Percentiles rank a stretch among this genome's conserved stretches.
These are phyloP conservation scores for Tausonia pullulans DNA, from an alignment of 1,284 basidiomycete genomes.

Conservation along the genomic window DNA sequence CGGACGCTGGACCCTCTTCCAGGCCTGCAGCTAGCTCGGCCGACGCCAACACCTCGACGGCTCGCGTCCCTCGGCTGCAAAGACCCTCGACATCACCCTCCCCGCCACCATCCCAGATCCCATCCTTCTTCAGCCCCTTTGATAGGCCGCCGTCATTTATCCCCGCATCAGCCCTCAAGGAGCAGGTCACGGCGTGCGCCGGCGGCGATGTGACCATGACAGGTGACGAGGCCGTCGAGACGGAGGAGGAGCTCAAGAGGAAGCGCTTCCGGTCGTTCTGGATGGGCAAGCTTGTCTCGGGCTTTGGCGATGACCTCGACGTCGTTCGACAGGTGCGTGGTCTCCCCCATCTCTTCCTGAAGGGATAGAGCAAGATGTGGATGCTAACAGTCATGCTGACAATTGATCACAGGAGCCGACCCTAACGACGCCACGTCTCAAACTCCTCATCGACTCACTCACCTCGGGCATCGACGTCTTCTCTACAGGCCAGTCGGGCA, in stretches of 20 bases:
- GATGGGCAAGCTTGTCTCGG: constrained; percentile 34
- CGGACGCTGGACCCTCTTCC: background rate
- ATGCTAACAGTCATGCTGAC: too few relatives aligned
- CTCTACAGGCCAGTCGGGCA: constrained; percentile 5
- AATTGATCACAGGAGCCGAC: constrained; percentile 24
- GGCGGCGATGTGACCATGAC: background rate
- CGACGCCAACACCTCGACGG: background rate
- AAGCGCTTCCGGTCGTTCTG: constrained; percentile 31
- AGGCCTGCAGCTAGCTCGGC: background rate
- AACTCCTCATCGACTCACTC: constrained; percentile 32
- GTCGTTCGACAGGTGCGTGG: constrained; percentile 29
- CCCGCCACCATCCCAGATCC: constrained; percentile 10
- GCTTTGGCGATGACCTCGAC: constrained; percentile 33
- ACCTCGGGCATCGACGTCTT: constrained; percentile 31
- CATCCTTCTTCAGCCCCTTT: constrained; percentile 7
- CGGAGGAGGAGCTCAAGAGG: constrained; percentile 26
- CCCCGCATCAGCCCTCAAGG: background rate
- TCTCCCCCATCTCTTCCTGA: background rate
- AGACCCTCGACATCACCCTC: constrained; percentile 4
- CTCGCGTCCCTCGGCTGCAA: background rate
- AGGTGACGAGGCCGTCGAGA: background rate
- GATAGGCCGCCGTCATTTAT: constrained; percentile 11
- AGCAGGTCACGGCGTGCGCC: too few relatives aligned
- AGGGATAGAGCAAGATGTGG: too few relatives aligned
- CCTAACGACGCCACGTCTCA: constrained; percentile 27